A percentile compares a stretch with the other conserved stretches of the same genome.
Evolutionary conservation across 2,329 filamentous ascomycete species (phyloP).

Genomic region (Penicillium brevicompactum): DNA sequence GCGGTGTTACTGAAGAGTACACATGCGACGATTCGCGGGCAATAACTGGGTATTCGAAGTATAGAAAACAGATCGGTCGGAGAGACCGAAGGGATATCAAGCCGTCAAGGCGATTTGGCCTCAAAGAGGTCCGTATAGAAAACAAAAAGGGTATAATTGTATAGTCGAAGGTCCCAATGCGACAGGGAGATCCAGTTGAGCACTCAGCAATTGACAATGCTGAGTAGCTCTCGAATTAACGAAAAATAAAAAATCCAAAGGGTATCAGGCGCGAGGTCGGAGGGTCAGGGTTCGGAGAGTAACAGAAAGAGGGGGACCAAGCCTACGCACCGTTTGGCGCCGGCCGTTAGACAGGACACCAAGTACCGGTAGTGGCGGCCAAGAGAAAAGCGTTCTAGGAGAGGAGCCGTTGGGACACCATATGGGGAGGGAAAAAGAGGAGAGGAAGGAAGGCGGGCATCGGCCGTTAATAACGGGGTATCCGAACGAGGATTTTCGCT

Average conservation of each 20-base stretch:
- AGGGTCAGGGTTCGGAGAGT: slow-evolving; percentile 19
- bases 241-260: slow-evolving; percentile 18
- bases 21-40: slow-evolving; percentile 45
- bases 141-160: slow-evolving; percentile 38
- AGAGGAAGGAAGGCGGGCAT: slow-evolving; percentile 19
- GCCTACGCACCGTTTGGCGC: slow-evolving; percentile 51
- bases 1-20: slow-evolving; percentile 37
- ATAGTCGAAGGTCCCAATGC: slow-evolving; percentile 33
- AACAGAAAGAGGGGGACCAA: slow-evolving; percentile 39
- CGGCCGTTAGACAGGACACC: slow-evolving; percentile 50
- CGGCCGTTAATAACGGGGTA: slow-evolving; percentile 22
- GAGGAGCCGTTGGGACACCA: slow-evolving; percentile 33
- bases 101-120: slow-evolving; percentile 38
- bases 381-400: slow-evolving; percentile 40
- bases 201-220: slow-evolving; percentile 12
- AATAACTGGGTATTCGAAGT: slow-evolving; percentile 21
- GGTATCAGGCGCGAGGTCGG: slow-evolving; percentile 15
- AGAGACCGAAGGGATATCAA: slow-evolving; percentile 13
- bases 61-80: slow-evolving; percentile 10
- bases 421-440: slow-evolving; percentile 19
- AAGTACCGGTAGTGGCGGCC: slow-evolving; percentile 49
- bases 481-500: slow-evolving; percentile 24
- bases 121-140: slow-evolving; percentile 30
- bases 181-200: slow-evolving; percentile 22
- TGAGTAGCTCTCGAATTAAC: slow-evolving; percentile 12